Evolutionary conservation across 2,329 filamentous ascomycete genomes (phyloP), one percentile per base, ranked within the genome.

Genomic region (Epichloe brachyelytri): DNA sequence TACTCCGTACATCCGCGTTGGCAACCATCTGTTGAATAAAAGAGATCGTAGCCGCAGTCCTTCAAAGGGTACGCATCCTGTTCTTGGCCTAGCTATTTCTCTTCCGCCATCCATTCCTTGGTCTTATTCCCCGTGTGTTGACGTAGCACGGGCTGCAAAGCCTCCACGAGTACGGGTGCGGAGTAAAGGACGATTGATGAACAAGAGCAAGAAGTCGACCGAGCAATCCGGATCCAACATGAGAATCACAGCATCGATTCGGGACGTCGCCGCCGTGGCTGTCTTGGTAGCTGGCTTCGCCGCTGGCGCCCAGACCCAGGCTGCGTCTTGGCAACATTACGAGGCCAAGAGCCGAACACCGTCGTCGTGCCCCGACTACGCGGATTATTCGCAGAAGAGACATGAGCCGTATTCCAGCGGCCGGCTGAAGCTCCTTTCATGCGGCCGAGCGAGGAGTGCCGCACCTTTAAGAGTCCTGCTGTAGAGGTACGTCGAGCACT

Each of bases 391-490:
- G 45, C 51, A 54, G 45, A 17, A 53, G 44, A 56, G 55, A 12
- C 60, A 62, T 49, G 54, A 37, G 14, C 60, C 59, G 7, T 58
- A 51, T 30, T 60, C 59, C 19, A 37, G 44, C 2, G 60, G 60
- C 0, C 53, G 47, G 17, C 50, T 62, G 20, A 52, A 53, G 26
- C 50, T 62, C 43, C 60, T 11, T 62, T 55, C 14, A 62, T 62
- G 60, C 49, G 60, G 22, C 60, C 59, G 5, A 60, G 56, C 20
- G 49, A 55, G 26, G 57, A 59, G 41, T 62, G 60, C 47, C 55
- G 60, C 14, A 62, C 60, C 1, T 62, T 62, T n/a, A 58, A 48
- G 22, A 62, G 59, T 20, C 51, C 59, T 8, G 59, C 58, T n/a
- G 59, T 59, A 10, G 60, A 62, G 54, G 60, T 61, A 48, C 8